Base-by-base conservation (phyloP, 2,329 filamentous ascomycete species). In the Aaosphaeria pasadenensis region DNA sequence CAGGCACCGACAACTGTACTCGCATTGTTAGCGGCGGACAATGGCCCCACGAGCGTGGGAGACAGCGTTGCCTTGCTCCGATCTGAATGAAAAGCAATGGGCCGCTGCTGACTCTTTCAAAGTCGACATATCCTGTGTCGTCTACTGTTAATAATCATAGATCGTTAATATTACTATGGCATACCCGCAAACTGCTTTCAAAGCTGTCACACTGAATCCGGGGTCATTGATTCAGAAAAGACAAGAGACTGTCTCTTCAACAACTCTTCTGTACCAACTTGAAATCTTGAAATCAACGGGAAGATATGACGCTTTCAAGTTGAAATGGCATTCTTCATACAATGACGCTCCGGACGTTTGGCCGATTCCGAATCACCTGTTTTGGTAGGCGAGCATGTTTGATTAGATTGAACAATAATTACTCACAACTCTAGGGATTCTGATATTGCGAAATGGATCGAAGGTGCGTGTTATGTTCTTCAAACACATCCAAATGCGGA, bases 391-490 rank as follows among this genome's bases (percentile, higher is more conserved):
- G 33, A 36, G 13, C 33, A 36, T 11, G 13, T 9, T 11, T 11
- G 33, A 36, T 13, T 9, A 9, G 4, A 36, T 9, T 36, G 3
- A 36, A 9, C 9, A 36, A 13, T 11, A 13, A 36, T 13, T 36
- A 13, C 9, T 13, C 13, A 9, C 9, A 11, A 36, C 4, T 36
- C 13, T 4, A 36, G 81, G 81, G 82, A 85, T 55, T 75, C 71
- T 0, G 76, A 79, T 59, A 62, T 81, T 17, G 81, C 74, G 7
- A 85, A 85, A 63, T 84, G 81, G 79, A 81, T 84, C 44, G 82
- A 85, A 63, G 81, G 77, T 0, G 81, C 80, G 3, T 83, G 80
- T 51, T 84, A 85, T 53, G 77, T 82, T 53, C 65, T 82, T 6
- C 58, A 56, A 30, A 63, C 71, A 40, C 52, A 73, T 11, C 64